phyloP scores from a whole-genome alignment of 805 yeast genomes.

The Cyberlindnera americana region DNA sequence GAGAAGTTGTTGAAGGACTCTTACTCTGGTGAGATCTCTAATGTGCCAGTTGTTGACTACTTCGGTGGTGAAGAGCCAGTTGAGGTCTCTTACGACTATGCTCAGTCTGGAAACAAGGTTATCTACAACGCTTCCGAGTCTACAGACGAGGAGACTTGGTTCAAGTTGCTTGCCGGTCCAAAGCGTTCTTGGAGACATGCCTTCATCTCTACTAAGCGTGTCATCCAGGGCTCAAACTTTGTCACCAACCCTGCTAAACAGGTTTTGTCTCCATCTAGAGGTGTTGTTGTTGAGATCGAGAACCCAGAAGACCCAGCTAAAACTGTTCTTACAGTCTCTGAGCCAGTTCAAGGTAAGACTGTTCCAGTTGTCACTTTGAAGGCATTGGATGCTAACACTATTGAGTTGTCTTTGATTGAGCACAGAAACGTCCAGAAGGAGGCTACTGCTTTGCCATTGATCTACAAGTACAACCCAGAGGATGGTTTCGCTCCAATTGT shows the following conservation, averaged over 20 bases:
- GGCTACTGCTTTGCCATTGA: slow-evolving; percentile 73
- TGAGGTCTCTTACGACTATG: slow-evolving; percentile 32
- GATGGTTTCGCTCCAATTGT: slow-evolving; percentile 95
- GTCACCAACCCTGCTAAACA: slow-evolving; percentile 75
- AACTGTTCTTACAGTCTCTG: slow-evolving; percentile 62
- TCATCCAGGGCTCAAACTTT: slow-evolving; percentile 83
- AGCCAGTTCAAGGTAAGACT: slow-evolving; percentile 66
- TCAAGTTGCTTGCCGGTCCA: slow-evolving; percentile 74
- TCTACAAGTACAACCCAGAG: slow-evolving; percentile 73
- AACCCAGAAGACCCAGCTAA: slow-evolving; percentile 48
- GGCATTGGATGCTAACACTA: slow-evolving; percentile 45
- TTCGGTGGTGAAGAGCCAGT: slow-evolving; percentile 66
- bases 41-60: slow-evolving; percentile 85
- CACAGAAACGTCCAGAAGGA: slow-evolving; percentile 76
- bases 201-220: slow-evolving; percentile 68
- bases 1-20: slow-evolving; percentile 59
- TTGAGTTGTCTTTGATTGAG: slow-evolving; percentile 76
- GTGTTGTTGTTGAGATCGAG: slow-evolving; percentile 59
- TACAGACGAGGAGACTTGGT: slow-evolving; percentile 54
- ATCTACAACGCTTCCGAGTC: slow-evolving; percentile 38
- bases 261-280: slow-evolving; percentile 71
- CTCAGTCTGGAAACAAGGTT: slow-evolving; percentile 31
- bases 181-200: slow-evolving; percentile 88
- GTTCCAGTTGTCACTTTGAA: slow-evolving; percentile 64
- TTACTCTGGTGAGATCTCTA: slow-evolving; percentile 65